These are phyloP conservation scores for Pythium phragmitis DNA, from an alignment of 352 stramenopile species.

Conservation along the genomic window DNA sequence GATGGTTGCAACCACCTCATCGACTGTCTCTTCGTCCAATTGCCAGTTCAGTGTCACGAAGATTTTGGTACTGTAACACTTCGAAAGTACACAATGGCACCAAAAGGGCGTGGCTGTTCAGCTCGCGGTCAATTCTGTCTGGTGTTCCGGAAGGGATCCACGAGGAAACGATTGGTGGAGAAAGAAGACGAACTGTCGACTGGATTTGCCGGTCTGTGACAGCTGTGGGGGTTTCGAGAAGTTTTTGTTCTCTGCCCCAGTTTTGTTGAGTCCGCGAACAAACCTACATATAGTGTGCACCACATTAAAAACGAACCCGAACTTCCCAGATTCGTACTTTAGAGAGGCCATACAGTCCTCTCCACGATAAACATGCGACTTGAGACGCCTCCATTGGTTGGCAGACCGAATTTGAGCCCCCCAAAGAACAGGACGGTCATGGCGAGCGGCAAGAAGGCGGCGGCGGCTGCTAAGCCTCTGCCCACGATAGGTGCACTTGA, in stretches of 20 bases:
- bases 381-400: conserved; percentile 29
- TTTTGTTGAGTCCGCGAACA: neutral
- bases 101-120: neutral
- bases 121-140: neutral
- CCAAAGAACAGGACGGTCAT: conserved; percentile 4
- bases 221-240: conserved; percentile 9
- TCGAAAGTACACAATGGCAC: neutral
- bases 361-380: conserved; percentile 15
- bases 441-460: conserved; percentile 11
- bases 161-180: conserved; percentile 17
- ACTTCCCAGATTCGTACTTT: conserved; percentile 16
- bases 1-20: neutral
- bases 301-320: neutral
- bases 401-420: conserved; percentile 2
- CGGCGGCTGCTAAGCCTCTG: conserved; percentile 7
- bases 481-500: conserved; percentile 11
- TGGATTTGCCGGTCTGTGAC: conserved; percentile 8
- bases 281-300: neutral
- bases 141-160: too few relatives aligned
- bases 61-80: neutral
- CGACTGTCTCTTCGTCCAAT: conserved; percentile 3
- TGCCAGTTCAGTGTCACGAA: neutral
- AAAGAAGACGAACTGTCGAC: neutral
- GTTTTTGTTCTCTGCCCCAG: conserved; percentile 6
- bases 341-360: neutral